Percentiles rank a stretch among this genome's conserved stretches.
Evolutionary conservation across 495 filamentous ascomycete genomes (phyloP).

Genomic region (Hypoxylon rickii): DNA sequence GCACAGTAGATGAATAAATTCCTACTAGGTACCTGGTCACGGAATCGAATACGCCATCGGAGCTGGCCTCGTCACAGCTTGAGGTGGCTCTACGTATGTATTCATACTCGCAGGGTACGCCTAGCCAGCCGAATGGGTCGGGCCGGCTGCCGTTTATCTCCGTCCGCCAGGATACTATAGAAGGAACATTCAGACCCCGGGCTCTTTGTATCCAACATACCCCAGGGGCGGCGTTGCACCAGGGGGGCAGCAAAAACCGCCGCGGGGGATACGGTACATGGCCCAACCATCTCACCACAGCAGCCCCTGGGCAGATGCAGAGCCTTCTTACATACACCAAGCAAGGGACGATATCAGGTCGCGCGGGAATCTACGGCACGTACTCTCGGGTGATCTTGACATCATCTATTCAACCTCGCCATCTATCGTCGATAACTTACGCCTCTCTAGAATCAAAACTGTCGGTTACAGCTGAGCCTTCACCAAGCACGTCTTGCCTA

Average conservation of each 20-base stretch:
- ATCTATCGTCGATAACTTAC: neutral
- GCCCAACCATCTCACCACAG: conserved; percentile 10
- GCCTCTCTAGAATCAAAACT: neutral
- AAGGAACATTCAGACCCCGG: conserved; percentile 2
- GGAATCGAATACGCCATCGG: too few species aligned
- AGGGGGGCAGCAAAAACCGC: neutral
- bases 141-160: conserved; percentile 30
- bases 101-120: conserved; percentile 2
- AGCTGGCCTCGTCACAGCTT: too few species aligned
- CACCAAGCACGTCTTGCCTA: neutral
- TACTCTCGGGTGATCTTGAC: neutral
- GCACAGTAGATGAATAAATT: neutral
- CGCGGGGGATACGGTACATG: conserved; percentile 1
- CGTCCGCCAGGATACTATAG: conserved; percentile 19
- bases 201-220: neutral
- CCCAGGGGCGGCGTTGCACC: neutral
- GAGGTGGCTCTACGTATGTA: neutral
- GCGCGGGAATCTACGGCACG: conserved; percentile 26
- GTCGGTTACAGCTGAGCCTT: neutral
- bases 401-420: neutral
- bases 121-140: conserved; percentile 28
- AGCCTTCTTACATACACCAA: conserved; percentile 16
- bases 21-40: too few species aligned
- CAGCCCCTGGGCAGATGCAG: conserved; percentile 15
- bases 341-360: conserved; percentile 27